phyloP scores from a whole-genome alignment of 768 basidiomycete species.

The Russula griseocarnosa region DNA sequence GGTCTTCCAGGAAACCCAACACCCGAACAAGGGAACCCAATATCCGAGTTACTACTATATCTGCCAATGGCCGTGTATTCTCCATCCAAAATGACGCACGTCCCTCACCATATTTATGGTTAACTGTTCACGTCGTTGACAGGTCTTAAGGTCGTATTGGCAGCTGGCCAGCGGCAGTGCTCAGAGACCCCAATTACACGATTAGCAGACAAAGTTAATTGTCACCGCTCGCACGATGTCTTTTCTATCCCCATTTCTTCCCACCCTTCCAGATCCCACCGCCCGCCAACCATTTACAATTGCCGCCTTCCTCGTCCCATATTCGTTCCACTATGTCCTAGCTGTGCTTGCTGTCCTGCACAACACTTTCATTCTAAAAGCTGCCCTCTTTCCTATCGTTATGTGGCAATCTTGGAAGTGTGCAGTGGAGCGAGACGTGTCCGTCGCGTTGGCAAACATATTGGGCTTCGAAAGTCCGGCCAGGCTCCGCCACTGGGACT shows the following conservation, averaged over 20 bases:
- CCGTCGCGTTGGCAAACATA: not conserved
- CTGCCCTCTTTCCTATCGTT: constrained; percentile 11
- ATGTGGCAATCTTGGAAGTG: constrained; percentile 15
- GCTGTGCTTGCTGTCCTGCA: constrained; percentile 23
- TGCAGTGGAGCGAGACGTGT: constrained; percentile 5
- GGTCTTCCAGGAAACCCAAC: too few species aligned
- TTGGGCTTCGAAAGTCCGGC: constrained; percentile 1
- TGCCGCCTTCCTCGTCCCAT: constrained; percentile 5
- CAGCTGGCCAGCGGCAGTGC: too few species aligned
- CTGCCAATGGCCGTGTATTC: too few species aligned
- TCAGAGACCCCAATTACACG: too few species aligned
- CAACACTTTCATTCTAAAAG: constrained; percentile 4
- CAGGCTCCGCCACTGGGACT: constrained; percentile 11
- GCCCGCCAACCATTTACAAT: constrained; percentile 13
- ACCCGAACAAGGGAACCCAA: too few species aligned
- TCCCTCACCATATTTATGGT: too few species aligned
- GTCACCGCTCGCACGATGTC: not conserved
- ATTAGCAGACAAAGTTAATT: too few species aligned
- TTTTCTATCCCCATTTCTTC: not conserved
- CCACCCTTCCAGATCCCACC: constrained; percentile 14
- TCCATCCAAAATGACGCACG: too few species aligned
- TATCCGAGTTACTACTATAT: too few species aligned
- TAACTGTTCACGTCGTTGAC: too few species aligned
- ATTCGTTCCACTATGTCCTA: constrained; percentile 4
- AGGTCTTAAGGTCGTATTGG: too few species aligned